Percentiles rank a stretch among this genome's conserved stretches.
Conservation (phyloP, 129 eudicot genomes). For the Tagetes patula region DNA sequence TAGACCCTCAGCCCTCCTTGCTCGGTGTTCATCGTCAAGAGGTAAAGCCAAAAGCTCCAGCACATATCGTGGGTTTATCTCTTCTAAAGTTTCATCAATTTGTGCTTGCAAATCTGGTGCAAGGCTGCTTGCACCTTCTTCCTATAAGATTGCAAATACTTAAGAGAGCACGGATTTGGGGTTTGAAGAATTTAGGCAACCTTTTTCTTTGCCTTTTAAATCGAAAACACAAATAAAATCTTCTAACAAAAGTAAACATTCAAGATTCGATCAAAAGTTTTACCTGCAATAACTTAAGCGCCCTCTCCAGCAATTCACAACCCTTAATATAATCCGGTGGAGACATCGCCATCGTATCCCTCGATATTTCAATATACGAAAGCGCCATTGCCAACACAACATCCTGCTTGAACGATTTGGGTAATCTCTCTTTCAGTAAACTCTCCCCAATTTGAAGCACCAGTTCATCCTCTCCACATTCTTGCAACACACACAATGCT, state of each 20-base stretch:
- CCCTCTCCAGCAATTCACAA: constrained; percentile 83
- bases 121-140: constrained; percentile 98
- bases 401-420: constrained; percentile 96
- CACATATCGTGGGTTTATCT: constrained; percentile 83
- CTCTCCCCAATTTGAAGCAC: constrained; percentile 84
- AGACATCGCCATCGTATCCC: constrained; percentile 85
- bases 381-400: constrained; percentile 93
- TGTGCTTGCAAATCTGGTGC: constrained; percentile 96
- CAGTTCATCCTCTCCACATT: constrained; percentile 78
- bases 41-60: constrained; percentile 90
- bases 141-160: constrained; percentile 46
- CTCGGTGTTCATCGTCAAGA: constrained; percentile 57
- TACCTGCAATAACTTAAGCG: constrained; percentile 85
- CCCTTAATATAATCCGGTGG: constrained; percentile 91
- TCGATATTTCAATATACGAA: constrained; percentile 81
- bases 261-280: constrained; percentile 6
- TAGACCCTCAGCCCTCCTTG: constrained; percentile 85
- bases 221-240: background rate
- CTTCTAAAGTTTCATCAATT: constrained; percentile 95
- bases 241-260: background rate
- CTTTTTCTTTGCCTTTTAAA: background rate
- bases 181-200: background rate
- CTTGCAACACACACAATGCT: constrained; percentile 91
- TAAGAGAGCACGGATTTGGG: background rate
- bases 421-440: constrained; percentile 78